Conservation (phyloP, 371 early-diverging fungal genomes). For the Syncephalastrum sp. region DNA sequence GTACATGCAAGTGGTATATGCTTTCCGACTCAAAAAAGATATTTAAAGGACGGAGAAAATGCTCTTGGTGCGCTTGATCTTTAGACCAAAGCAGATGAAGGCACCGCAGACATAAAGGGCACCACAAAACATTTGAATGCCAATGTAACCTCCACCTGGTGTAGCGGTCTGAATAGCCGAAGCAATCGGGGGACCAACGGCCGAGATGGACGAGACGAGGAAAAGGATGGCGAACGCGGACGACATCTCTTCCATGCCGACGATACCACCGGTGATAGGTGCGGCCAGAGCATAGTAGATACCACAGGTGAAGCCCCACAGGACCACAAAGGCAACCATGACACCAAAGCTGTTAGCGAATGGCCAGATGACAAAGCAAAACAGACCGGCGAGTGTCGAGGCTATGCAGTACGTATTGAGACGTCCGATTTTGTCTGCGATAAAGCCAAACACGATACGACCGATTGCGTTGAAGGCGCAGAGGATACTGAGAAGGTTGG, state of each 20-base stretch:
- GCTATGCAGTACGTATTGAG: constrained; percentile 37
- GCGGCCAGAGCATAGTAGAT: constrained; percentile 45
- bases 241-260: constrained; percentile 49
- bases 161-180: constrained; percentile 32
- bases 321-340: constrained; percentile 46
- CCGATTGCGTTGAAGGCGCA: constrained; percentile 57
- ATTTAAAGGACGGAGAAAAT: constrained; percentile 8
- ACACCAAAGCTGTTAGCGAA: constrained; percentile 49
- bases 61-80: constrained; percentile 12
- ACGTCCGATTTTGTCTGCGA: constrained; percentile 65
- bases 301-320: constrained; percentile 46
- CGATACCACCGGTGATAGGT: constrained; percentile 54
- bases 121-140: constrained; percentile 44
- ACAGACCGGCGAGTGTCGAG: constrained; percentile 28
- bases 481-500: constrained; percentile 28
- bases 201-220: constrained; percentile 37
- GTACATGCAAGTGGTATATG: too few relatives aligned
- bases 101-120: constrained; percentile 32
- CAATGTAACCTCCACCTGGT: constrained; percentile 26
- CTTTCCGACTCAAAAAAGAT: not conserved
- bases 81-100: constrained; percentile 14
- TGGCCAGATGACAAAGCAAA: constrained; percentile 55
- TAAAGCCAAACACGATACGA: constrained; percentile 62
- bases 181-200: constrained; percentile 33
- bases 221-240: constrained; percentile 58